These are phyloP conservation scores for Aspergillus baeticus DNA, from an alignment of 495 filamentous ascomycete species.

Conservation along the genomic window DNA sequence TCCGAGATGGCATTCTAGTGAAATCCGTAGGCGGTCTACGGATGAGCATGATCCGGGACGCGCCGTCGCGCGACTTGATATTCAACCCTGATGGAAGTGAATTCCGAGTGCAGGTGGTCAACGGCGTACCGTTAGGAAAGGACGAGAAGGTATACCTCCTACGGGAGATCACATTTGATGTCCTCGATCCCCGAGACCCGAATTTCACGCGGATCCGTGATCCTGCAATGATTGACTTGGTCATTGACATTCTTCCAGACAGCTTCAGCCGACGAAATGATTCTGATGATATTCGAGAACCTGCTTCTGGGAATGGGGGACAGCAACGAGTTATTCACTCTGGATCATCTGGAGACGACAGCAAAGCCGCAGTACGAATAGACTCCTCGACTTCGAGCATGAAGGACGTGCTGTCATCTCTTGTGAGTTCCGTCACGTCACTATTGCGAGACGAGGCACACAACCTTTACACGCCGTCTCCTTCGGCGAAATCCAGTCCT, in stretches of 20 bases:
- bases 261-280: slow-evolving; percentile 36
- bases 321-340: slow-evolving; percentile 19
- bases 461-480: slow-evolving; percentile 26
- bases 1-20: slow-evolving; percentile 73
- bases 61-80: slow-evolving; percentile 30
- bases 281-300: slow-evolving; percentile 35
- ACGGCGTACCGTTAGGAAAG: slow-evolving; percentile 76
- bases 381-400: slow-evolving; percentile 48
- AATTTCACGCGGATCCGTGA: slow-evolving; percentile 80
- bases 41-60: slow-evolving; percentile 75
- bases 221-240: slow-evolving; percentile 67
- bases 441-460: slow-evolving; percentile 46
- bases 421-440: slow-evolving; percentile 59
- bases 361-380: slow-evolving; percentile 21
- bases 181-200: slow-evolving; percentile 71
- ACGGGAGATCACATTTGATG: slow-evolving; percentile 70
- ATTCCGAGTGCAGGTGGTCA: slow-evolving; percentile 75
- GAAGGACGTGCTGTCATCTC: slow-evolving; percentile 50
- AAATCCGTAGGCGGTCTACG: slow-evolving; percentile 77
- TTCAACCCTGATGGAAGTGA: slow-evolving; percentile 35
- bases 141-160: slow-evolving; percentile 86
- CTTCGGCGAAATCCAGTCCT: slow-evolving; percentile 18
- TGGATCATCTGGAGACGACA: slow-evolving; percentile 19
- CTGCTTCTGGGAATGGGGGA: slow-evolving; percentile 22
- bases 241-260: slow-evolving; percentile 56